Evolutionary conservation across 202 grass and related monocot species (phyloP), one percentile per base, ranked within the genome.

Genomic region (Cymbopogon flexuosus): DNA sequence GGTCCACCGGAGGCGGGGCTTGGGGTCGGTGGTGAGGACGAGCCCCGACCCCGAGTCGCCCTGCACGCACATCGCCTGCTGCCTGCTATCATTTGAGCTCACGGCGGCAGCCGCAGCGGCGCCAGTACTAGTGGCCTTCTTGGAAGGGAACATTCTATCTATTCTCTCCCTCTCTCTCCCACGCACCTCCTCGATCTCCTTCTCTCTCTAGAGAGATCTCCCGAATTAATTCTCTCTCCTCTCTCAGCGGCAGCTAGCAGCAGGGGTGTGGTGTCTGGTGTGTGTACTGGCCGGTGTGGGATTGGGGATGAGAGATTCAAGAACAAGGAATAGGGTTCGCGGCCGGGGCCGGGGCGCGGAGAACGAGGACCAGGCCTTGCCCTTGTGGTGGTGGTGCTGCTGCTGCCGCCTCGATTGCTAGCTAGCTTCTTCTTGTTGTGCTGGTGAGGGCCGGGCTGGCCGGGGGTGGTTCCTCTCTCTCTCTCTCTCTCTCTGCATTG

Each of bases 31-130:
- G 77, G 96, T 99, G 87, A 96, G 96, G 77, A 99, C 96, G 78
- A 99, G 89, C n/a, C 96, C 96, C 21, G 96, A 99, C 82, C 96
- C 96, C 18, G 96, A 99, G 84, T 99, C 96, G 0, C 87, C 92
- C 80, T 99, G 96, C 37, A 96, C 96, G 60, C 96, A 93, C 87
- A 99, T 87, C 40, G 69, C 1, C 19, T 57, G 77, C 68, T 58
- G 77, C 68, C 88, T 27, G 27, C 27, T 60, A 8, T 97, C 93
- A 85, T 91, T 77, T 69, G 85, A 88, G 87, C 81, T 93, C 88
- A 89, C 87, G 77, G 84, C 45, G 43, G 42, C 68, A 8, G 76
- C 29, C 16, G 77, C 45, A 22, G 80, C 16, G n/a, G 29, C 62
- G 33, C 62, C 21, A 35, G 27, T 27, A 2, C 46, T 79, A 16